Evolutionary conservation across 306 rosid species (phyloP), one percentile per base, ranked within the genome.

Genomic region (Prunus mongolica): DNA sequence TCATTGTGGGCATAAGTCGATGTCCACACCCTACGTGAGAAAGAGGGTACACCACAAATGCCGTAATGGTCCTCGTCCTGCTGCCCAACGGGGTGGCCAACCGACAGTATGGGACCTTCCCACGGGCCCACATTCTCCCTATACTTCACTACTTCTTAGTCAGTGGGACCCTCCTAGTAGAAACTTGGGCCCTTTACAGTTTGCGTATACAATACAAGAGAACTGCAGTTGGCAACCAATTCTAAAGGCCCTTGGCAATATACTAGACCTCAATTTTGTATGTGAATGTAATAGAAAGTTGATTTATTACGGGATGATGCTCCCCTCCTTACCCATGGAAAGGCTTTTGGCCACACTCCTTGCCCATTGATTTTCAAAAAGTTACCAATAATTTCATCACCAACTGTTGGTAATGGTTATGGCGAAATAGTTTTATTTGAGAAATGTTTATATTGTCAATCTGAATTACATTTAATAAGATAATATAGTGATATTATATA

Each of bases 71-170:
- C 92, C 84, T 79, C 72, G 79, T 84, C 66, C 14, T 89, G 97
- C 84, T 50, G 66, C 93, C 88, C 80, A 76, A 85, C 65, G 81
- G 87, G 87, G 90, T 65, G 34, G 76, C 96, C 90, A 84, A 45
- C 82, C 84, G 93, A 89, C 97, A 89, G 4, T 8, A 46, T 69
- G 90, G 96, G 91, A 65, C 97, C 93, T 45, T 2, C 2, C 14
- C 20, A 46, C 52, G 16, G 72, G 22, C 65, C 63, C 56, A 34
- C 38, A 28, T 63, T 34, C 73, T 84, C 65, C 47, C 16, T 52
- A 8, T n/a, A 27, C 52, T 76, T 73, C 67, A 76, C 24, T 61
- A 30, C 18, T 44, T 62, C 25, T 22, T 47, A 49, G 78, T 47
- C 22, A n/a, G 18, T 28, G 41, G 65, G 38, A 25, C 65, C 65